Evolutionary conservation across 306 rosid species (phyloP).

Genomic region (Begonia fuchsioides): DNA sequence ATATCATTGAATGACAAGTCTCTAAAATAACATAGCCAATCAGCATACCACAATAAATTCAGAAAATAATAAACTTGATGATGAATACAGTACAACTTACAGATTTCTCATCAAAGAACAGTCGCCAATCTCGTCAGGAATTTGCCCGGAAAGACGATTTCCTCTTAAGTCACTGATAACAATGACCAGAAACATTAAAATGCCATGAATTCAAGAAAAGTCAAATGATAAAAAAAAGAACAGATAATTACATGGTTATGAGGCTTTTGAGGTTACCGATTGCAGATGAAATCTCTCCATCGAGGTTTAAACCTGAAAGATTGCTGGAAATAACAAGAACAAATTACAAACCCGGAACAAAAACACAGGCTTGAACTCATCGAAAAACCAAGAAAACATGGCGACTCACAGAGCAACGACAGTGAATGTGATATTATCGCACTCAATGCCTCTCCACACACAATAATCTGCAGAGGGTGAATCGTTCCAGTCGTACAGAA

Average conservation of each 20-base stretch:
- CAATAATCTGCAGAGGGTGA: slow-evolving; percentile 79
- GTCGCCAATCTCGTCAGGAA: slow-evolving; percentile 99
- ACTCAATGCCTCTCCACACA: slow-evolving; percentile 78
- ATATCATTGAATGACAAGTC: slow-evolving; percentile 74
- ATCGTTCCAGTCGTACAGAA: slow-evolving; percentile 79
- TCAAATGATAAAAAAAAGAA: background rate
- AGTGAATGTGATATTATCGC: slow-evolving; percentile 77
- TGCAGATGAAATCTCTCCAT: slow-evolving; percentile 85
- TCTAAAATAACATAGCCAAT: slow-evolving; percentile 1
- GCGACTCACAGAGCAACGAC: slow-evolving; percentile 74
- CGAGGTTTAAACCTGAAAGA: slow-evolving; percentile 75
- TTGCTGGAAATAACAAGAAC: slow-evolving; percentile 30
- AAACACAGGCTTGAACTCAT: background rate
- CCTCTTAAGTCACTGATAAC: slow-evolving; percentile 63
- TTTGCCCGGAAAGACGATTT: slow-evolving; percentile 80
- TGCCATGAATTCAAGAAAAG: no score
- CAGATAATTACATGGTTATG: slow-evolving; percentile 39
- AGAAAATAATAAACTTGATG: background rate
- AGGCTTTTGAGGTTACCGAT: slow-evolving; percentile 65
- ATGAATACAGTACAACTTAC: slow-evolving; percentile 40
- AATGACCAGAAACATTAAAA: slow-evolving; percentile 3
- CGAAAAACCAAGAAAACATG: background rate
- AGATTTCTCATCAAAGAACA: slow-evolving; percentile 51
- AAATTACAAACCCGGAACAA: no score
- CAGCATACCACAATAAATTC: background rate